Base-by-base conservation (phyloP, 2,329 filamentous ascomycete species). In the Nannizziopsis barbatae region DNA sequence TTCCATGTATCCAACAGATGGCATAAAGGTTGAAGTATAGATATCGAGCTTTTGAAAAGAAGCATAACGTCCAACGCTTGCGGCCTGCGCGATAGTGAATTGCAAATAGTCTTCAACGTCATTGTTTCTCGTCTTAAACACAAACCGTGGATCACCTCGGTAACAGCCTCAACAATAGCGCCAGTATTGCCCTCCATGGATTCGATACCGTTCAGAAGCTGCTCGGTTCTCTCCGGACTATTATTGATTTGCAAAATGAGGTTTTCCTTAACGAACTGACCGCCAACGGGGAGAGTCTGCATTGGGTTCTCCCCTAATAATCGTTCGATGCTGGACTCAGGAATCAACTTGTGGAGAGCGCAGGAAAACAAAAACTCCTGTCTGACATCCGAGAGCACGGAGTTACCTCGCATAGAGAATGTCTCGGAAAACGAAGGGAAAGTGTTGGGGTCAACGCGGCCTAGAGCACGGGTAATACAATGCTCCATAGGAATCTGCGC, bases 151-250 rank as follows among this genome's bases (percentile, higher is more conserved):
- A 80, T 73, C 33, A 77, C 63, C 70, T 86, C 83, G 35, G 81
- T 77, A 39, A 89, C 71, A 2, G 88, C 89, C 52, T 83, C 80
- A 44, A 84, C 84, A 14, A 93, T 86, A 1, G 87, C 86, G 1
- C 86, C 87, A 2, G 86, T 86, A 63, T 95, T 95, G 1, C 90
- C 90, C 58, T 94, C 86, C 75, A 92, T 88, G 44, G 83, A 83
- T 49, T 95, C 87, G 18, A 98, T 72, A 58, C 94, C 87, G 35
- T 81, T 77, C 36, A 95, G 79, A 30, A 94, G 72, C 38, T 81
- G 77, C 55, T 88, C 84, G 1, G 85, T 79, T 53, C 81, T 79
- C 52, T 87, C 84, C 0, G 81, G 78, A 55, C 93, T 86, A 9
- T 77, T 75, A 42, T 83, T 75, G 54, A 88, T 95, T 60, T 92